A percentile compares a stretch with the other conserved stretches of the same genome.
phyloP scores from a whole-genome alignment of 257 asterid species.

The Penstemon davidsonii region DNA sequence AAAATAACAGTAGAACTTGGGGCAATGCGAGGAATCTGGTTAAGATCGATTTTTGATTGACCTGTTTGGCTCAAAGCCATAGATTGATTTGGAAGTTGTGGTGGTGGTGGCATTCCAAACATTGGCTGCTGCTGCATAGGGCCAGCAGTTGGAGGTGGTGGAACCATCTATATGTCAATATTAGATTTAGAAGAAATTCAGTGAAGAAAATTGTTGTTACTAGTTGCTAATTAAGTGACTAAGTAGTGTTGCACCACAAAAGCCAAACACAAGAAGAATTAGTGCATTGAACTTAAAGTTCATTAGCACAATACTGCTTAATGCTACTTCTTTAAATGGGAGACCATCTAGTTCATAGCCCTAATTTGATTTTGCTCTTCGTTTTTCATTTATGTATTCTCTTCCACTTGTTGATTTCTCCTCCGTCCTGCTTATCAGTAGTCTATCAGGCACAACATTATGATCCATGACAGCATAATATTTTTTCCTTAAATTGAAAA shows the following conservation, averaged over 20 bases:
- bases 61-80: constrained; percentile 73
- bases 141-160: constrained; percentile 70
- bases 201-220: constrained; percentile 10
- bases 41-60: constrained; percentile 90
- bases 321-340: constrained; percentile 15
- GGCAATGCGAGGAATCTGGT: constrained; percentile 92
- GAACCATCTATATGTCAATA: constrained; percentile 57
- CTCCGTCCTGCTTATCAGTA: background rate
- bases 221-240: constrained; percentile 22
- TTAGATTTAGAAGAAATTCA: constrained; percentile 32
- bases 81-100: constrained; percentile 71
- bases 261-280: constrained; percentile 4
- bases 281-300: background rate
- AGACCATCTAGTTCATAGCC: constrained; percentile 7
- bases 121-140: constrained; percentile 66
- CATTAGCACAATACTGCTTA: constrained; percentile 17
- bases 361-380: background rate
- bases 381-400: too few relatives aligned
- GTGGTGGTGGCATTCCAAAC: constrained; percentile 83
- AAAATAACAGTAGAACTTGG: constrained; percentile 62
- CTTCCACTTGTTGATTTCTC: background rate
- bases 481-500: background rate
- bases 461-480: background rate
- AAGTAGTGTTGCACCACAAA: constrained; percentile 19
- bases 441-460: background rate